These are phyloP conservation scores for Amaranthus hypochondriacus DNA, from an alignment of 148 eudicot genomes.

Conservation along the genomic window DNA sequence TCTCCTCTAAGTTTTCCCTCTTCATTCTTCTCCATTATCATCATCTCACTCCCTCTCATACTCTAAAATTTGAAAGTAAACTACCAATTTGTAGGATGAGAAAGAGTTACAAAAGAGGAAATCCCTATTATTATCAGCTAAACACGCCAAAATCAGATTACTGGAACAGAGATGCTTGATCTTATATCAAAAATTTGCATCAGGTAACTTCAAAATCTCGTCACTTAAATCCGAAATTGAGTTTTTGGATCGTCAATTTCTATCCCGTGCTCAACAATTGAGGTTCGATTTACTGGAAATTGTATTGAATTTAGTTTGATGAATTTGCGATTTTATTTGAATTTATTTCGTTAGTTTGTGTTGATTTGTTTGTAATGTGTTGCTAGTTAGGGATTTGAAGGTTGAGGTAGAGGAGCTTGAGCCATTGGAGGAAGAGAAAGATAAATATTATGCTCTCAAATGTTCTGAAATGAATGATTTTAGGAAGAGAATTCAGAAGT, in stretches of 20 bases:
- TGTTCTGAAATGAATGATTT: conserved; percentile 33
- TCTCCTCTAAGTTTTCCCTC: conserved; percentile 40
- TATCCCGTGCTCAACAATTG: conserved; percentile 21
- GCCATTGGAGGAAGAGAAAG: conserved; percentile 33
- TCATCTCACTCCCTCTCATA: neutral
- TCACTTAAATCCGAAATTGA: conserved; percentile 38
- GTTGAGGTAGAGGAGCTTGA: conserved; percentile 37
- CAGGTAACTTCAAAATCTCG: conserved; percentile 32
- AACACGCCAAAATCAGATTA: conserved; percentile 27
- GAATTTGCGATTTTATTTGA: neutral
- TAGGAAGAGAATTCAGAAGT: conserved; percentile 22
- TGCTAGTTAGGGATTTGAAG: conserved; percentile 26
- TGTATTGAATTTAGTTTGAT: neutral
- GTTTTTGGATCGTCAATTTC: conserved; percentile 27
- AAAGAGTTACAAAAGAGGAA: conserved; percentile 35
- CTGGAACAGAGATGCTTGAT: conserved; percentile 42
- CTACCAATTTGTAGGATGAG: conserved; percentile 31
- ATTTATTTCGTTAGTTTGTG: neutral
- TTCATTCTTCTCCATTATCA: neutral
- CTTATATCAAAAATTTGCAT: conserved; percentile 39
- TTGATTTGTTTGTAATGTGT: neutral
- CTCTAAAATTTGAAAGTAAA: neutral
- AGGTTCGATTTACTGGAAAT: conserved; percentile 13
- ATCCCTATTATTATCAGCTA: conserved; percentile 32
- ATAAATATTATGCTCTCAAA: conserved; percentile 16